A percentile compares a stretch with the other conserved stretches of the same genome.
Conservation (phyloP, 2,329 filamentous ascomycete species). For the Geoglossum cookeanum region DNA sequence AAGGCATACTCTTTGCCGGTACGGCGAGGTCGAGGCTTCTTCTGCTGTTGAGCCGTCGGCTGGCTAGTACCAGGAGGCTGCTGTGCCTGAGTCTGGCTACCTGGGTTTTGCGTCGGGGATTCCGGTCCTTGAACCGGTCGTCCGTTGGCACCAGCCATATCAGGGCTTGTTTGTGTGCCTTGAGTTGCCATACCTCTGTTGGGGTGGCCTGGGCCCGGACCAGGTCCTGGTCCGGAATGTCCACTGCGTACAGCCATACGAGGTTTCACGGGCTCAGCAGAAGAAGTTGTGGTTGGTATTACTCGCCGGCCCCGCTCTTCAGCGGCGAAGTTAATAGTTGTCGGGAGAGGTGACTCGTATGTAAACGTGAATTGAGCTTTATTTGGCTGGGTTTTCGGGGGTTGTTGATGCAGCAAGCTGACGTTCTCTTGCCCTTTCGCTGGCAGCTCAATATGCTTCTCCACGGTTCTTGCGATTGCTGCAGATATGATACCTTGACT, state of each 20-base stretch:
- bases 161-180: slow-evolving; percentile 4
- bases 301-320: neutral
- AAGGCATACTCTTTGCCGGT: slow-evolving; percentile 51
- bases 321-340: neutral
- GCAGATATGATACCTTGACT: slow-evolving; percentile 70
- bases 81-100: slow-evolving; percentile 8
- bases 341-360: slow-evolving; percentile 46
- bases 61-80: slow-evolving; percentile 22
- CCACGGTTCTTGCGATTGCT: slow-evolving; percentile 77
- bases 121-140: slow-evolving; percentile 13
- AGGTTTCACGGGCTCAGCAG: neutral
- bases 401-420: slow-evolving; percentile 56
- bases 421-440: slow-evolving; percentile 54
- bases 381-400: slow-evolving; percentile 41
- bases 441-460: slow-evolving; percentile 35
- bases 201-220: neutral
- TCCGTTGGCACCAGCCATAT: neutral
- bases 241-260: slow-evolving; percentile 1
- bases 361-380: slow-evolving; percentile 93
- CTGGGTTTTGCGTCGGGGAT: slow-evolving; percentile 6
- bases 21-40: slow-evolving; percentile 42
- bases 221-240: neutral
- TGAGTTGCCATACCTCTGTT: slow-evolving; percentile 3
- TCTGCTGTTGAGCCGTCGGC: slow-evolving; percentile 31
- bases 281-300: neutral